Evolutionary conservation across 2,329 filamentous ascomycete genomes (phyloP).

Genomic region (Fusarium tjaetaba): DNA sequence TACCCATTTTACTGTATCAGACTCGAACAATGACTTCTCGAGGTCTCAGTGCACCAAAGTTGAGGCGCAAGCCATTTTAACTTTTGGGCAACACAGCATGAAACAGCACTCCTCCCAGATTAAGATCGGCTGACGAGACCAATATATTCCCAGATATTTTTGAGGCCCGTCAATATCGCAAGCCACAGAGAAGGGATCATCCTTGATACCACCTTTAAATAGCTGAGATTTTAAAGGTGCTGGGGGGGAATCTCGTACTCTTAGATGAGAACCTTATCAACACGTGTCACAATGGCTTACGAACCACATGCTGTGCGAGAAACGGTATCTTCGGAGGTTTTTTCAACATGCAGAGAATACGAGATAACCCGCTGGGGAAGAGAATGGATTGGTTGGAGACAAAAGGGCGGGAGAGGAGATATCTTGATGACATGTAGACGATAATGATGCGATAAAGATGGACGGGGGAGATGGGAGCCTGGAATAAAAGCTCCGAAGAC

Average conservation of each 20-base stretch:
- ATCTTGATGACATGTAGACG: constrained; percentile 6
- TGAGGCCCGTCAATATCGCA: not conserved
- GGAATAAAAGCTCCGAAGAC: not conserved
- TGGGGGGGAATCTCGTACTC: not conserved
- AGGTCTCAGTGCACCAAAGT: not conserved
- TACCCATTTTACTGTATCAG: not conserved
- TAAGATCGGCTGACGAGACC: not conserved
- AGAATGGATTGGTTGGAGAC: not conserved
- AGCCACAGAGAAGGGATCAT: not conserved
- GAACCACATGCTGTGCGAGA: not conserved
- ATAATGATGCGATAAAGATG: not conserved
- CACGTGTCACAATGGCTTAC: constrained; percentile 4
- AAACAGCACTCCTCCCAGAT: not conserved
- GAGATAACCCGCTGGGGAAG: not conserved
- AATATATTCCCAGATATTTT: not conserved
- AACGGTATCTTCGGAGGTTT: constrained; percentile 1
- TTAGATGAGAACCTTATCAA: constrained; percentile 1
- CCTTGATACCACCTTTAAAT: not conserved
- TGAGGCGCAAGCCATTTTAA: not conserved
- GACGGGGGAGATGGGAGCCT: not conserved
- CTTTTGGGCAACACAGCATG: not conserved
- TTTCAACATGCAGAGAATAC: not conserved
- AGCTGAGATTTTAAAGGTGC: not conserved
- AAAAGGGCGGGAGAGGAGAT: too few relatives aligned
- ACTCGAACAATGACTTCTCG: too few relatives aligned